A percentile compares a stretch with the other conserved stretches of the same genome.
These are phyloP conservation scores for Austroboletus sp. DNA, from an alignment of 1,284 basidiomycete genomes.

Conservation along the genomic window DNA sequence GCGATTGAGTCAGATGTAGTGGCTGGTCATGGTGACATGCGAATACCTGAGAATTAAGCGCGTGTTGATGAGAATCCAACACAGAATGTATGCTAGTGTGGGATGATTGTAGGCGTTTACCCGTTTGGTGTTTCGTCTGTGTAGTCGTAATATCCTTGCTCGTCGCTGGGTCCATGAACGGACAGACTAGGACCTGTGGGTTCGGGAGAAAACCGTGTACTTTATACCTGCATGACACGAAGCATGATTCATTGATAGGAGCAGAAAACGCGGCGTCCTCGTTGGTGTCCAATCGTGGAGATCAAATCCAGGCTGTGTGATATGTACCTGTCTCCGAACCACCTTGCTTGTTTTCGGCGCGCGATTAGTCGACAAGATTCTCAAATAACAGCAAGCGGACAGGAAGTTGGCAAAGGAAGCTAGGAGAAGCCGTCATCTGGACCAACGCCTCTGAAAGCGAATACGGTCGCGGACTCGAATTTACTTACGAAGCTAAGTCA, in stretches of 20 bases:
- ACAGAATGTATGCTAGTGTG: conserved; percentile 6
- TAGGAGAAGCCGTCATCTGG: no score
- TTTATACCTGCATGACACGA: conserved; percentile 26
- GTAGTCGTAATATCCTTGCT: background rate
- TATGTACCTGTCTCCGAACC: no score
- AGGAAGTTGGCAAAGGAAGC: no score
- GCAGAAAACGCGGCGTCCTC: conserved; percentile 22
- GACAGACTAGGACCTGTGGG: background rate
- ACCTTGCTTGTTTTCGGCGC: no score
- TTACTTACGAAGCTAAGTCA: no score
- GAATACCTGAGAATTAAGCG: conserved; percentile 15
- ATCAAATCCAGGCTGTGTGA: background rate
- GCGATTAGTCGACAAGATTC: no score
- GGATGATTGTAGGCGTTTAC: conserved; percentile 8
- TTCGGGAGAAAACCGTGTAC: background rate
- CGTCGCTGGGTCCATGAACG: conserved; percentile 12
- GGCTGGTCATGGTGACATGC: background rate
- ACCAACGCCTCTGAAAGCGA: no score
- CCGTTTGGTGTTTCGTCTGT: conserved; percentile 9
- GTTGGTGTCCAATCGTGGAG: conserved; percentile 8
- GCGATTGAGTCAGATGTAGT: conserved; percentile 12
- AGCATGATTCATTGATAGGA: conserved; percentile 8
- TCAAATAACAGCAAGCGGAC: no score
- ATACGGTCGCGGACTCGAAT: background rate
- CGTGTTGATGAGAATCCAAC: conserved; percentile 16